A percentile compares a stretch with the other conserved stretches of the same genome.
Evolutionary conservation across 768 basidiomycete genomes (phyloP).

Genomic region (Suillus americanus): DNA sequence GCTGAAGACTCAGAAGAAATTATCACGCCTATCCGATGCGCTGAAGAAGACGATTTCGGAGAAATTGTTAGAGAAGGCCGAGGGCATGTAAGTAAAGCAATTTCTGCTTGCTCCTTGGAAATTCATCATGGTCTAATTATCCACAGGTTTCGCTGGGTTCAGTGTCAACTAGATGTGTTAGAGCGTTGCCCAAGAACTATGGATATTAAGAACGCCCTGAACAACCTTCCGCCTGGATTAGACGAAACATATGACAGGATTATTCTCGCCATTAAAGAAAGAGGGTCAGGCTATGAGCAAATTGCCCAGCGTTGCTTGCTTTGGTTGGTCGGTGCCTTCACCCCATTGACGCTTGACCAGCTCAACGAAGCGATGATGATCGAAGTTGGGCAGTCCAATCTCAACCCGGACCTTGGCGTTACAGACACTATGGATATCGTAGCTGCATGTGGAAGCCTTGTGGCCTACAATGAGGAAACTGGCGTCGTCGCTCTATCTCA

Average conservation of each 20-base stretch:
- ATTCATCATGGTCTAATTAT: neutral
- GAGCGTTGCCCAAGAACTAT: too few species aligned
- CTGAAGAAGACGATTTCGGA: neutral
- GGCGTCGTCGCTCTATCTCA: constrained; percentile 1
- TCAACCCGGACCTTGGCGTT: neutral
- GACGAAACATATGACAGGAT: constrained; percentile 25
- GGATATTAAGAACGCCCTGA: too few species aligned
- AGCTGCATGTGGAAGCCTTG: neutral
- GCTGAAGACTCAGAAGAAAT: neutral
- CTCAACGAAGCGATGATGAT: constrained; percentile 8
- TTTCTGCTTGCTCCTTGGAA: neutral
- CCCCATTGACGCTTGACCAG: neutral
- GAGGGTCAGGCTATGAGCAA: neutral
- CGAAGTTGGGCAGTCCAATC: neutral
- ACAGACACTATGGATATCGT: constrained; percentile 1
- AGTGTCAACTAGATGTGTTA: constrained; percentile 13
- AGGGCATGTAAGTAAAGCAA: constrained; percentile 3
- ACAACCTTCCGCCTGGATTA: constrained; percentile 16
- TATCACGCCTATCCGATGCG: neutral
- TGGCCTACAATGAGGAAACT: neutral
- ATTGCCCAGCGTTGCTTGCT: neutral
- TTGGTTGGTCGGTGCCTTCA: neutral
- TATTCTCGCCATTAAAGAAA: constrained; percentile 11
- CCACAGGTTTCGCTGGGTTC: constrained; percentile 10
- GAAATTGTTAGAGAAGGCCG: constrained; percentile 5